phyloP scores from a whole-genome alignment of 1,284 basidiomycete genomes.

The Austroboletus novae-zelandiae region DNA sequence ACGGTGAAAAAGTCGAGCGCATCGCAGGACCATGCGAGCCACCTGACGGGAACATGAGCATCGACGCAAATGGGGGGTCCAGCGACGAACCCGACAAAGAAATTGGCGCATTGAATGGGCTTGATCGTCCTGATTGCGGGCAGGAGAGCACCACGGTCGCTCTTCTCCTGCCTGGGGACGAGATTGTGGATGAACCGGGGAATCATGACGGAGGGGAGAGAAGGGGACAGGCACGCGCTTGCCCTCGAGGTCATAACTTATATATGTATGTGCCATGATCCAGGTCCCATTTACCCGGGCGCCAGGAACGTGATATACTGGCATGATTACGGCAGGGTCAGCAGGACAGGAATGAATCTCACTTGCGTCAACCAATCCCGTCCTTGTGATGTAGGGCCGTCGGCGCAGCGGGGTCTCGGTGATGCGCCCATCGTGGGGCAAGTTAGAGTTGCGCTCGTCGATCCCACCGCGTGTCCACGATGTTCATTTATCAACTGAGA shows the following conservation, averaged over 20 bases:
- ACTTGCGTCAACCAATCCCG: background rate
- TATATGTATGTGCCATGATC: constrained; percentile 10
- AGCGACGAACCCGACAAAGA: constrained; percentile 54
- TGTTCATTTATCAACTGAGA: background rate
- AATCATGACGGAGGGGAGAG: constrained; percentile 13
- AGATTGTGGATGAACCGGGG: constrained; percentile 38
- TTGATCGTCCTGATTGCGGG: constrained; percentile 40
- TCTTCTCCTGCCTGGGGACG: constrained; percentile 47
- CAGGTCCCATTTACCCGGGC: too few relatives aligned
- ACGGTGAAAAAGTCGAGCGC: constrained; percentile 85
- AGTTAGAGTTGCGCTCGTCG: background rate
- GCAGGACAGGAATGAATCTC: background rate
- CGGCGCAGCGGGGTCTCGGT: background rate
- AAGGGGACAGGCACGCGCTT: background rate
- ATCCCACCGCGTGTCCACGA: background rate
- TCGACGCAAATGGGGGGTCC: background rate
- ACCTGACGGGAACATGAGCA: constrained; percentile 39
- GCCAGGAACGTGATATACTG: constrained; percentile 12
- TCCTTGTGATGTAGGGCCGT: background rate
- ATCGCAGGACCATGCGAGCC: constrained; percentile 80
- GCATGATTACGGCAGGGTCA: constrained; percentile 15
- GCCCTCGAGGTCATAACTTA: background rate
- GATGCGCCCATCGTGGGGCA: background rate
- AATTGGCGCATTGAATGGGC: constrained; percentile 52
- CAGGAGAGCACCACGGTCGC: constrained; percentile 33